These are phyloP conservation scores for Oryza longistaminata DNA, from an alignment of 176 grass and related monocot species.

Conservation along the genomic window DNA sequence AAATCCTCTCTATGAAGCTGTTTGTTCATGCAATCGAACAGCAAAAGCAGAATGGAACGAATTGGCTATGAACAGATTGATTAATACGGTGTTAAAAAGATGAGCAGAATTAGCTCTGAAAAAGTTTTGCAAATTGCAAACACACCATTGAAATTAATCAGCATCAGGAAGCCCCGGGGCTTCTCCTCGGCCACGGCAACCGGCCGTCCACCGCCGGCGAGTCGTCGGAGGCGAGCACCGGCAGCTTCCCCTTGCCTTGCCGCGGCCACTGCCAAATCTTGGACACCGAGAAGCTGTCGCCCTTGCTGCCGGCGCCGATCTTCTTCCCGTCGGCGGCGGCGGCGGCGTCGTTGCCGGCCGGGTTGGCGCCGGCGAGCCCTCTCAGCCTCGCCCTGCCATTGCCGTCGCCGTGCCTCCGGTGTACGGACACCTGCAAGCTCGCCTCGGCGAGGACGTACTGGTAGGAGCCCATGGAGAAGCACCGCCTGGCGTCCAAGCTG, in stretches of 20 bases:
- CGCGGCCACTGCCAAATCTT: conserved; percentile 98
- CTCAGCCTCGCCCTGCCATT: conserved; percentile 36
- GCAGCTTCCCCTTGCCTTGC: conserved; percentile 85
- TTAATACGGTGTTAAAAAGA: conserved; percentile 20
- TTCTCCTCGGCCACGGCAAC: conserved; percentile 62
- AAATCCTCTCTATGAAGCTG: no score
- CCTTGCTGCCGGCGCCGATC: conserved; percentile 68
- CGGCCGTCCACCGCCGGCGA: conserved; percentile 53
- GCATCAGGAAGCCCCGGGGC: conserved; percentile 50
- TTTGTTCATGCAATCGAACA: conserved; percentile 15
- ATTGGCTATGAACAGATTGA: conserved; percentile 36
- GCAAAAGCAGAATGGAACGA: conserved; percentile 9
- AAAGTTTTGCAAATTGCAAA: neutral
- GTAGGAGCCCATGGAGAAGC: conserved; percentile 96
- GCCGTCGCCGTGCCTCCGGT: conserved; percentile 50
- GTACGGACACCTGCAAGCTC: conserved; percentile 73
- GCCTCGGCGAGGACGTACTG: conserved; percentile 80
- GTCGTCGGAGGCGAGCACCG: conserved; percentile 65
- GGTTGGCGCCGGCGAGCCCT: conserved; percentile 18
- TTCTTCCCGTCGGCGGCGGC: conserved; percentile 64
- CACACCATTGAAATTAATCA: neutral
- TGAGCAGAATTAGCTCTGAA: conserved; percentile 26
- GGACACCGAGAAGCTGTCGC: conserved; percentile 97
- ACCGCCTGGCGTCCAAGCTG: conserved; percentile 80
- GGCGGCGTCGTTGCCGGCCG: conserved; percentile 18